phyloP scores from a whole-genome alignment of 805 yeast species.

The Cyberlindnera xylosilytica region DNA sequence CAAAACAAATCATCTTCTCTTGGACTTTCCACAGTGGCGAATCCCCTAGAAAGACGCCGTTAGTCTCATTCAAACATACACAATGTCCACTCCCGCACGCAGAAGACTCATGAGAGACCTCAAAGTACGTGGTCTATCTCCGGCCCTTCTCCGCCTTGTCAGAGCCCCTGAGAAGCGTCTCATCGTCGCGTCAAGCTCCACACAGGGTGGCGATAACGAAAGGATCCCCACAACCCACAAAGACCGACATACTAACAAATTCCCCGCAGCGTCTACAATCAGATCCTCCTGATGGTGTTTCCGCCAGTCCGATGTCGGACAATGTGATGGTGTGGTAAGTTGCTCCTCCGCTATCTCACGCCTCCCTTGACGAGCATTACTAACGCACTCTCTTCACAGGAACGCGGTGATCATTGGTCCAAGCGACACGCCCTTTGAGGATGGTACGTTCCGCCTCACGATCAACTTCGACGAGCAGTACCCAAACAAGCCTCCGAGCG shows the following conservation, averaged over 20 bases:
- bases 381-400: constrained; percentile 28
- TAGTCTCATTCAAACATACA: too few species aligned
- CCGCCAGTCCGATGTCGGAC: constrained; percentile 95
- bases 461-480: constrained; percentile 94
- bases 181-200: too few species aligned
- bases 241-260: constrained; percentile 4
- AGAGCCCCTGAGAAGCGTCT: too few species aligned
- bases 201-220: constrained; percentile 2
- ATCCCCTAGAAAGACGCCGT: too few species aligned
- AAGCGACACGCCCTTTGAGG: constrained; percentile 95
- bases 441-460: constrained; percentile 87
- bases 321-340: constrained; percentile 84
- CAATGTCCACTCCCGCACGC: constrained; percentile 98
- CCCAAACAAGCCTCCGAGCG: constrained; percentile 95
- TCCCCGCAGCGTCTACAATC: constrained; percentile 77
- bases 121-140: constrained; percentile 48
- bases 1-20: background rate
- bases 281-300: constrained; percentile 97
- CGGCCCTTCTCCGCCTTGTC: background rate
- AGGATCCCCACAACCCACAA: too few species aligned
- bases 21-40: too few species aligned
- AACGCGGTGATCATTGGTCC: constrained; percentile 98
- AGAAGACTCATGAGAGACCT: constrained; percentile 98
- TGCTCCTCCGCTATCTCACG: background rate
- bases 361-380: constrained; percentile 1